Evolutionary conservation across 2,329 filamentous ascomycete genomes (phyloP), one percentile per base, ranked within the genome.

Genomic region (Colletotrichum magnum): DNA sequence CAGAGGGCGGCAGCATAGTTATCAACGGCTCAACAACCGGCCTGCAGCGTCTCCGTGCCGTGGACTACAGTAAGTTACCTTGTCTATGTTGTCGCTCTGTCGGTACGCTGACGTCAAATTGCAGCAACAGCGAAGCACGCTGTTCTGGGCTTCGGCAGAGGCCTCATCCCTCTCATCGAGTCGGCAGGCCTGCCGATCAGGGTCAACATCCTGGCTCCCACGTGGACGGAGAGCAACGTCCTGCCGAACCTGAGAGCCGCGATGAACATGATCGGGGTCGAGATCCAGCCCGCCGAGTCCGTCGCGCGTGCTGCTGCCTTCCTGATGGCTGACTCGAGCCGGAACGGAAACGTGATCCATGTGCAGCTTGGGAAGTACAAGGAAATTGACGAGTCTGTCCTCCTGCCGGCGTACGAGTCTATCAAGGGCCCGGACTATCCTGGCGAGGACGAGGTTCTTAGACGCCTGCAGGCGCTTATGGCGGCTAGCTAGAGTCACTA

Each of bases 261-360:
- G 18, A 76, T 86, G 70, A 77, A 78, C n/a, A 72, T 72, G 10
- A 75, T 83, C 6, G 79, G 81, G 0, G 77, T 83, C 45, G 76
- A 79, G 15, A 72, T 83, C 0, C 88, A 90, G 75, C 71, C 79
- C 0, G 76, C 86, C 0, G 78, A 80, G 1, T 81, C 76, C 0
- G 87, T 89, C 1, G 88, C 87, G 2, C 80, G 79, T 2, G 82
- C 80, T 5, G 86, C 82, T 0, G 85, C 80, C 0, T 77, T 84
- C 41, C 72, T 90, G 18, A 87, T 90, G 80, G 81, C 79, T 1
- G 85, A 89, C 68, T 70, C 74, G 13, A 73, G 75, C 0, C 77
- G 85, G 57, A 80, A 88, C 50, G 87, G 86, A 2, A 82, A 90
- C 41, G 74, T 86, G 28, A 80, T 90, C n/a, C 87, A 86, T 71